These are phyloP conservation scores for Coniferiporia sulphurascens DNA, from an alignment of 1,284 basidiomycete species.

Conservation along the genomic window DNA sequence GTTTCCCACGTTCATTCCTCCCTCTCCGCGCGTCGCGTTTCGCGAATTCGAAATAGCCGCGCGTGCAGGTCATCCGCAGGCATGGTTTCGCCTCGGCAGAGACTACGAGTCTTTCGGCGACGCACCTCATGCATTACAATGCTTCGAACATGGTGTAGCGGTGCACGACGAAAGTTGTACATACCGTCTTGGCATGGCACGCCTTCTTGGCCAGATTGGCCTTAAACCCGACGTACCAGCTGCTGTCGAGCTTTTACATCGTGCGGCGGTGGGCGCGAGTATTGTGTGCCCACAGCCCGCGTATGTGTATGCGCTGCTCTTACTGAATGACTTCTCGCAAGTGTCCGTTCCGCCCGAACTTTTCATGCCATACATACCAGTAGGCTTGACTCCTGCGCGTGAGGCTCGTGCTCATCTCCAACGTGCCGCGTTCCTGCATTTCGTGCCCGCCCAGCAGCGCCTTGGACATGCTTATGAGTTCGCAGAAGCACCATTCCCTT, in stretches of 20 bases:
- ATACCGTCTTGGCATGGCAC: conserved; percentile 88
- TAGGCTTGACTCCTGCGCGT: conserved; percentile 34
- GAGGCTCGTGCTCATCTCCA: conserved; percentile 65
- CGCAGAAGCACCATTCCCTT: conserved; percentile 79
- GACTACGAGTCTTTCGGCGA: conserved; percentile 91
- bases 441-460: conserved; percentile 89
- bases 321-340: conserved; percentile 73
- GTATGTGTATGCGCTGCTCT: conserved; percentile 80
- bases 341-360: conserved; percentile 49
- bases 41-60: conserved; percentile 83
- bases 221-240: conserved; percentile 47
- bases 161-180: conserved; percentile 68
- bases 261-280: conserved; percentile 72
- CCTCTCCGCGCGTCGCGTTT: conserved; percentile 77
- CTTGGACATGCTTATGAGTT: conserved; percentile 91
- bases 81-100: conserved; percentile 87
- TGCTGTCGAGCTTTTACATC: conserved; percentile 71
- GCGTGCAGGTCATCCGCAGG: conserved; percentile 60
- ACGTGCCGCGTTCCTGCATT: conserved; percentile 81
- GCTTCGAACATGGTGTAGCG: conserved; percentile 77
- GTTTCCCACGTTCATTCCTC: conserved; percentile 53
- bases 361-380: conserved; percentile 49
- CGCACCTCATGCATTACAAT: conserved; percentile 63
- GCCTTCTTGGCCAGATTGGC: conserved; percentile 82
- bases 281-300: conserved; percentile 79